A percentile compares a stretch with the other conserved stretches of the same genome.
Evolutionary conservation across 176 grass and related monocot species (phyloP).

Genomic region (Aegilops speltoides): DNA sequence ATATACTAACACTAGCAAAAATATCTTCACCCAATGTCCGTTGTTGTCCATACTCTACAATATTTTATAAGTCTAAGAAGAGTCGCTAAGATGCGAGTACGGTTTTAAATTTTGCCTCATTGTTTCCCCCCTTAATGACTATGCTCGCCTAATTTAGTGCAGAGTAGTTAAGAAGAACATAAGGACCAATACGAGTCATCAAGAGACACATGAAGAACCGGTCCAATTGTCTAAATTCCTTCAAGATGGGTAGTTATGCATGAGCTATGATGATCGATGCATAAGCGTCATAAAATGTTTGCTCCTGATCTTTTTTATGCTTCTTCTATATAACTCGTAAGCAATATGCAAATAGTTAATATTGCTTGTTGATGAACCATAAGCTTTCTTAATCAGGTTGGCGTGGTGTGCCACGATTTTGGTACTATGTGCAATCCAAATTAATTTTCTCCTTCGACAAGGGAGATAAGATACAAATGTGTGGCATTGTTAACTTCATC

Average conservation of each 20-base stretch:
- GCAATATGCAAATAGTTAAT: neutral
- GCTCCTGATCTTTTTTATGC: neutral
- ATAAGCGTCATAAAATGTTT: neutral
- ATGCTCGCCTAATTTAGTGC: neutral
- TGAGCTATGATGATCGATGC: neutral
- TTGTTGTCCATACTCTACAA: neutral
- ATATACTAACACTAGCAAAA: neutral
- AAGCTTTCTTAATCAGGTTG: too few relatives aligned
- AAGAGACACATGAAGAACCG: neutral
- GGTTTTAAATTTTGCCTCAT: neutral
- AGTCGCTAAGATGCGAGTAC: neutral
- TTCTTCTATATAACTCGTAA: neutral
- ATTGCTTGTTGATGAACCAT: neutral
- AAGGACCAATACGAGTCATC: neutral
- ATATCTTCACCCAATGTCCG: neutral
- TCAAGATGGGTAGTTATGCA: neutral
- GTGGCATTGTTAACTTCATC: neutral
- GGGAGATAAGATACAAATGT: neutral
- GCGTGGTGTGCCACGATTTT: neutral
- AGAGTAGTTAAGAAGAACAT: neutral
- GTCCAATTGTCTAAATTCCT: neutral
- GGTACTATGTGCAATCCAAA: neutral
- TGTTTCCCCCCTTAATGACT: neutral
- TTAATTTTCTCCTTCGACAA: neutral
- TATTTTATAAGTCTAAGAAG: neutral